Evolutionary conservation across 2,329 filamentous ascomycete species (phyloP).

Genomic region (Phaeosphaeriaceae sp.): DNA sequence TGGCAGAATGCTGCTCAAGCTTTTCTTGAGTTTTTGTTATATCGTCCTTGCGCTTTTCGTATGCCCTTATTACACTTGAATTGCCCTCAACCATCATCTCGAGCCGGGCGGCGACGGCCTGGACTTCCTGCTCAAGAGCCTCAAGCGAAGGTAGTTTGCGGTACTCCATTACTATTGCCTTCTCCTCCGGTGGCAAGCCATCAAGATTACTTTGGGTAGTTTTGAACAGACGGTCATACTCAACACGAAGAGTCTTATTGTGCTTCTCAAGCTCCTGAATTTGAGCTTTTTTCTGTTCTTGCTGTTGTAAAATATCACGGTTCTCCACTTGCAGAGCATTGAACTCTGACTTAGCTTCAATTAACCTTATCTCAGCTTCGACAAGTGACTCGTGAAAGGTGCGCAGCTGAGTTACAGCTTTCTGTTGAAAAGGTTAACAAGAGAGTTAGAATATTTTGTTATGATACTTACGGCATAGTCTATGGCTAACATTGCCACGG

Average conservation of each 20-base stretch:
- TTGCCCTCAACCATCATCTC: conserved; percentile 82
- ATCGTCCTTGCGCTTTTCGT: conserved; percentile 57
- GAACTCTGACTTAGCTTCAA: conserved; percentile 86
- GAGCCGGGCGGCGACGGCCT: conserved; percentile 74
- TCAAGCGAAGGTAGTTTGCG: conserved; percentile 49
- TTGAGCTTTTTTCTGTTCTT: conserved; percentile 29
- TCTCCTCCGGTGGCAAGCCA: conserved; percentile 34
- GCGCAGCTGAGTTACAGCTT: conserved; percentile 67
- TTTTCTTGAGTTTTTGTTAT: conserved; percentile 71
- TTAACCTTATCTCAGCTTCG: conserved; percentile 71
- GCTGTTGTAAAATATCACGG: conserved; percentile 39
- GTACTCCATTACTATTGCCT: conserved; percentile 25
- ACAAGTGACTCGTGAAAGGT: conserved; percentile 68
- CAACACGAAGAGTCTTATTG: conserved; percentile 11
- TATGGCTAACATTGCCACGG: conserved; percentile 51
- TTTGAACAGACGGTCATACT: conserved; percentile 22
- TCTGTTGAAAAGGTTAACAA: conserved; percentile 47
- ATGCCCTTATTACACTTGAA: conserved; percentile 76
- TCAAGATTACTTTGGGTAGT: conserved; percentile 23
- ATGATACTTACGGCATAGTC: conserved; percentile 59
- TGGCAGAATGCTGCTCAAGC: conserved; percentile 60
- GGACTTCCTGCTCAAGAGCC: conserved; percentile 74
- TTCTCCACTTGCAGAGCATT: conserved; percentile 72
- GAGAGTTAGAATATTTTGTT: not conserved
- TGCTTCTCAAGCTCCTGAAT: conserved; percentile 25